Conservation (phyloP, 345 rosid genomes). For the Cardamine resedifolia region DNA sequence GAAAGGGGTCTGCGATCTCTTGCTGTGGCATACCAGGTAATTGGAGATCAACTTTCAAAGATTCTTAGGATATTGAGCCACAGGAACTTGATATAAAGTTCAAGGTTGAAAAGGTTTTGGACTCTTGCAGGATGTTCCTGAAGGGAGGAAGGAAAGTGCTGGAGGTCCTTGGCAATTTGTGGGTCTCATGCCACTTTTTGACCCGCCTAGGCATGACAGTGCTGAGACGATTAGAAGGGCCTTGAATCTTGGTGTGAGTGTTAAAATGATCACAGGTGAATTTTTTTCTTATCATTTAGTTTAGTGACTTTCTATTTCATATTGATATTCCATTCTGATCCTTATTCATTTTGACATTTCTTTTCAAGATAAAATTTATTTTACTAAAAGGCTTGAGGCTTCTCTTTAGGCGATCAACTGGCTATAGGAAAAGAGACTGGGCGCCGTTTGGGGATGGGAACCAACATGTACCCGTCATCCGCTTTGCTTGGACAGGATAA, state of each 20-base stretch:
- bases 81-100: not conserved
- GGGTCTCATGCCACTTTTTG: slow-evolving; percentile 98
- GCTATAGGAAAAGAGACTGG: slow-evolving; percentile 98
- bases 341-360: not conserved
- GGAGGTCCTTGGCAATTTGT: slow-evolving; percentile 98
- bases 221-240: slow-evolving; percentile 97
- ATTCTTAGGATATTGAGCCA: not conserved
- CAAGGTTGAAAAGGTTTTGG: slow-evolving; percentile 3
- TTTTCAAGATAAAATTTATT: not conserved
- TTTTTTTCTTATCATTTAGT: slow-evolving; percentile 20
- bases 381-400: slow-evolving; percentile 22
- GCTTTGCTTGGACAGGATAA: slow-evolving; percentile 89
- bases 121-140: slow-evolving; percentile 81
- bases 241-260: slow-evolving; percentile 92
- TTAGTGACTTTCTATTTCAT: not conserved
- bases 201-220: slow-evolving; percentile 99
- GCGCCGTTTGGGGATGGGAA: slow-evolving; percentile 97
- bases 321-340: not conserved
- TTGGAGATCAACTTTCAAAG: not conserved
- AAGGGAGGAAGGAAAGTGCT: slow-evolving; percentile 78
- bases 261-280: slow-evolving; percentile 95
- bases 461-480: slow-evolving; percentile 97
- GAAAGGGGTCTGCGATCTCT: slow-evolving; percentile 93
- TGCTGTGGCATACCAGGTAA: slow-evolving; percentile 92
- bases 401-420: slow-evolving; percentile 79